Base-by-base conservation (phyloP, 2,329 filamentous ascomycete genomes). In the Exophiala sp. region DNA sequence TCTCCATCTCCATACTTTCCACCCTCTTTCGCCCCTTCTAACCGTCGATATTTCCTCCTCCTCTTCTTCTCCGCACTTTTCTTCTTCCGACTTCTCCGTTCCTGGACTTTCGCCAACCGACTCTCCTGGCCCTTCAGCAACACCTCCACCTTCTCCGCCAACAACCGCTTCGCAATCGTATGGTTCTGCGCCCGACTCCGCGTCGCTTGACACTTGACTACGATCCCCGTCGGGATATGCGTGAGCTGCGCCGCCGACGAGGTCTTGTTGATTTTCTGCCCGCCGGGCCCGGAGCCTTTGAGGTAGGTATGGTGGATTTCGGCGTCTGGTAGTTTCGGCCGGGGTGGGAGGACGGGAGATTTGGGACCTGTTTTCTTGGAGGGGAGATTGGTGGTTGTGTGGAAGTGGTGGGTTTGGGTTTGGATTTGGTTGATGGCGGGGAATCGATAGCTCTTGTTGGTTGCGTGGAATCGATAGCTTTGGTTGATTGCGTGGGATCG, bases 251-350 rank as follows among this genome's bases (percentile, higher is more conserved):
- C 91, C 30, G 91, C 91, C 0, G 88, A 96, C 58, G 83, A 89
- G 21, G 93, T 98, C 80, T 98, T 98, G 71, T 98, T 98, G 85
- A 97, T 97, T 67, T 96, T 96, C 66, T 98, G 93, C 0, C 93
- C 93, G 19, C 93, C 93, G 0, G 93, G 91, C 1, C 93, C 93
- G 60, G 81, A 86, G 61, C 93, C 93, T 66, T 93, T 95, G 53
- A 98, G 76, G 70, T 94, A 97, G 35, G 77, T 78, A 64, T 96
- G 87, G 49, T 84, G 82, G 59, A 97, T 81, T 45, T 96, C 89
- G 14, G 76, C 72, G 58, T 95, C 89, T 10, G 82, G 77, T 10
- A 82, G 79, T 11, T 85, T 83, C 2, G 57, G 58, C 2, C 89
- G 82, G 4, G 88, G 83, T 1, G 91, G 90, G n/a, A 43, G 38